Conservation (phyloP, 2,329 filamentous ascomycete genomes). For the Fusarium dlaminii region DNA sequence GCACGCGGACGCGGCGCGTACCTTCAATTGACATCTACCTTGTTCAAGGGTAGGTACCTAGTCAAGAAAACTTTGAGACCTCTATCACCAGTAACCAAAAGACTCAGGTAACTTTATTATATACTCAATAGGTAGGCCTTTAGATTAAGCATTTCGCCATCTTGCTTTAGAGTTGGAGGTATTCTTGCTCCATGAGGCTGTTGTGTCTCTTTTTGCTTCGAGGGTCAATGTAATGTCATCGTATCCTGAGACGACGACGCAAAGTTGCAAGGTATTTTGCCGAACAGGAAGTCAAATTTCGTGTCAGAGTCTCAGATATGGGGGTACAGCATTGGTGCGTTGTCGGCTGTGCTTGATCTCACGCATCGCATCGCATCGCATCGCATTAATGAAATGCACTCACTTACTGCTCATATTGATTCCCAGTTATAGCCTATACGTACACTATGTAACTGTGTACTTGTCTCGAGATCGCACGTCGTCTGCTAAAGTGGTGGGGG, state of each 20-base stretch:
- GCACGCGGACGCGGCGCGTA: slow-evolving; percentile 32
- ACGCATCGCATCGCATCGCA: slow-evolving; percentile 19
- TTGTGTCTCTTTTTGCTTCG: not conserved
- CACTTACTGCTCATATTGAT: slow-evolving; percentile 15
- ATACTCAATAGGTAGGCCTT: not conserved
- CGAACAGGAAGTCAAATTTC: not conserved
- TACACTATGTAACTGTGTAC: not conserved
- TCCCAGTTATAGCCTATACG: slow-evolving; percentile 15
- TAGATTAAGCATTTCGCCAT: not conserved
- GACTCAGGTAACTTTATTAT: not conserved
- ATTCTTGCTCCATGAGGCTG: not conserved
- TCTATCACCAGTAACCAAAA: not conserved
- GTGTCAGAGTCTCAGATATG: slow-evolving; percentile 2
- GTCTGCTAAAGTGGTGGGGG: slow-evolving; percentile 28
- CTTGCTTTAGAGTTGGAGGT: not conserved
- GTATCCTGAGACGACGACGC: not conserved
- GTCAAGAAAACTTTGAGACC: not conserved
- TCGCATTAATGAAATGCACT: slow-evolving; percentile 8
- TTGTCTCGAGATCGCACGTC: slow-evolving; percentile 20
- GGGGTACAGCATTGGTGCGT: slow-evolving; percentile 15
- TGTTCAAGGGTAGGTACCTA: not conserved
- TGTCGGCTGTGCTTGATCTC: slow-evolving; percentile 31
- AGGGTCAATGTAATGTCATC: slow-evolving; percentile 5
- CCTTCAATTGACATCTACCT: slow-evolving; percentile 18
- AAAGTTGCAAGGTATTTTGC: not conserved